Base-by-base conservation (phyloP, 1,284 basidiomycete genomes). In the Sphaerobolus stellatus region DNA sequence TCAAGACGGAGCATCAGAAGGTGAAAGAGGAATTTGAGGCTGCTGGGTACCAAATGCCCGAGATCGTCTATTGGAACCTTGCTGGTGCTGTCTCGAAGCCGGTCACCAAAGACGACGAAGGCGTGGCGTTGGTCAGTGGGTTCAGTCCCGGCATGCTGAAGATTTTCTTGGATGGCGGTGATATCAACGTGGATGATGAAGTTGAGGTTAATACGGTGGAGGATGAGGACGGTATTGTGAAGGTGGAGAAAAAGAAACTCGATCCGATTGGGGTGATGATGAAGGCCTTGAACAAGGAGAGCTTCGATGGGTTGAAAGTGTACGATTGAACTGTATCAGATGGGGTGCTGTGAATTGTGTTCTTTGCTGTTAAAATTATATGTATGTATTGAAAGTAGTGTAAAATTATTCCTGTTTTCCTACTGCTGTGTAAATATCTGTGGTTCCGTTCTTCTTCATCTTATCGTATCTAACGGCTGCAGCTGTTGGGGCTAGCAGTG, bases 111-210 rank as follows among this genome's bases (percentile, higher is more conserved):
- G 73, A 81, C 38, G 68, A 71, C 62, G 71, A 77, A 62, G 86
- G 86, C 4, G 83, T 86, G 8, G 81, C 83, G 34, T 69, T 88
- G 62, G 74, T 88, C 71, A 84, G 77, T 61, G 87, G 86, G 48
- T 88, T 84, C 61, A 86, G 82, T 46, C 76, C 81, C 18, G 74
- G 79, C 52, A 73, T 88, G 75, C 67, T 90, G 73, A 89, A 89
- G 73, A 75, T 83, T 56, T 89, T 89, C 63, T 78, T 88, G 77
- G 81, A 76, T 18, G 79, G 77, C 51, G 69, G 64, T 24, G 74
- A 72, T 20, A 69, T 61, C 27, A 70, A 67, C 46, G 71, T 64
- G 28, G 72, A 69, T 56, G 71, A 64, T 36, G 70, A 67, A 46
- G 57, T 5, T 6, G 69, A 64, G 25, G 75, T 73, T 22, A 69